Evolutionary conservation across 805 yeast species (phyloP), one percentile per base, ranked within the genome.

Genomic region (Sungouiozyma intestinalis): DNA sequence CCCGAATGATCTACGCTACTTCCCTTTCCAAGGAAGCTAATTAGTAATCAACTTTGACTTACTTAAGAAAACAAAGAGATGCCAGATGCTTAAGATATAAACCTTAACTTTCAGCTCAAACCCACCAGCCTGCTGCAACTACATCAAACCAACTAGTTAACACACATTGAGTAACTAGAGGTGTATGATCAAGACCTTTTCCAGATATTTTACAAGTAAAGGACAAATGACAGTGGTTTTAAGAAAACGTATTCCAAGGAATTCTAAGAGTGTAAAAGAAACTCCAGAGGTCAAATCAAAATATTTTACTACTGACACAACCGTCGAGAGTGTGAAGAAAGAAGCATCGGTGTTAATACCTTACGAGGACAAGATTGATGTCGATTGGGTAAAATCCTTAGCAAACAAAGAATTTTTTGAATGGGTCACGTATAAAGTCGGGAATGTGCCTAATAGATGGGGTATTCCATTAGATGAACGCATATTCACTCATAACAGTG

Each of bases 331-430:
- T 17, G 34, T n/a, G 7, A 24, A 18, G 14, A 35, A 45, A 29
- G 44, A 40, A 13, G 24, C 16, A 18, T 36, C 18, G 27, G 44
- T 31, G n/a, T 21, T 16, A 15, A 24, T 24, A 24, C 29, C 29
- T 7, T 24, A 27, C 4, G 41, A 35, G 11, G 46, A 45, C 24
- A 35, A 39, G 14, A 51, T 50, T 2, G 60, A 58, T 38, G 47
- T 51, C 7, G 51, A 48, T 11, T 51, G 53, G 56, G 57, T 60
- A 6, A 60, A 60, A 40, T 36, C 55, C 3, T 42, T 61, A 40
- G 43, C 46, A 27, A 45, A 57, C 18, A 47, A 50, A 31, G 52
- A 53, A 6, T 61, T 58, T 44, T 60, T 58, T 38, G 45, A 52
- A 8, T 56, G 51, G 50, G 41, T 60, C 1, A 38, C 50, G 5